Percentiles rank a stretch among this genome's conserved stretches.
Conservation (phyloP, 495 filamentous ascomycete genomes). For the Friedmanniomyces endolithicus region DNA sequence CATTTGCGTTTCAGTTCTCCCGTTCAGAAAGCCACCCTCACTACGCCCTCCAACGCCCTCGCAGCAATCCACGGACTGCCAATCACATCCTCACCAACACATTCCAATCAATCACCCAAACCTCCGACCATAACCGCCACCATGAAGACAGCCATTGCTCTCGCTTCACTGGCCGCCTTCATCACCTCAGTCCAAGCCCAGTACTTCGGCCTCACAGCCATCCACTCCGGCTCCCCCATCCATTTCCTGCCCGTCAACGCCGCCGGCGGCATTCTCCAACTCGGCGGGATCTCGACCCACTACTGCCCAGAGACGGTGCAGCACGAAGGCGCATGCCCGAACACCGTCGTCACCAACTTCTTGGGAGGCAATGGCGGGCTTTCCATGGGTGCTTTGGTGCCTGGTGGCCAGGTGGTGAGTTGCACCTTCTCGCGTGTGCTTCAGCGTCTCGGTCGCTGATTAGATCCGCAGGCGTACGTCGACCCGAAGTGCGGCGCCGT, state of each 20-base stretch:
- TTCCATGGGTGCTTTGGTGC: slow-evolving; percentile 14
- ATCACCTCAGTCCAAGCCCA: slow-evolving; percentile 9
- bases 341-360: slow-evolving; percentile 6
- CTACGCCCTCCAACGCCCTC: no score
- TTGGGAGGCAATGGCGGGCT: slow-evolving; percentile 3
- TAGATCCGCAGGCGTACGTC: slow-evolving; percentile 12
- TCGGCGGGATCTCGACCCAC: slow-evolving; percentile 9
- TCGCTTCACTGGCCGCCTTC: slow-evolving; percentile 3
- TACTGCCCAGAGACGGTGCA: slow-evolving; percentile 14
- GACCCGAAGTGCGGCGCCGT: slow-evolving; percentile 16
- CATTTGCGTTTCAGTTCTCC: no score
- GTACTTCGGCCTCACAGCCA: slow-evolving; percentile 10
- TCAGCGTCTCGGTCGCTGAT: neutral
- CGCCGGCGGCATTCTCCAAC: neutral
- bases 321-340: neutral
- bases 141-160: slow-evolving; percentile 10
- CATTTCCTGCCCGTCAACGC: slow-evolving; percentile 9
- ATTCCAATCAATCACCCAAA: neutral
- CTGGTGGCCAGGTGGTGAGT: slow-evolving; percentile 19
- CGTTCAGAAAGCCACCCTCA: neutral
- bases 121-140: slow-evolving; percentile 2
- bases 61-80: no score
- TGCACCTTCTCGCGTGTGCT: neutral
- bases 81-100: neutral
- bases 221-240: slow-evolving; percentile 19